Conservation (phyloP, 495 filamentous ascomycete genomes). For the Annulohypoxylon maeteangense region DNA sequence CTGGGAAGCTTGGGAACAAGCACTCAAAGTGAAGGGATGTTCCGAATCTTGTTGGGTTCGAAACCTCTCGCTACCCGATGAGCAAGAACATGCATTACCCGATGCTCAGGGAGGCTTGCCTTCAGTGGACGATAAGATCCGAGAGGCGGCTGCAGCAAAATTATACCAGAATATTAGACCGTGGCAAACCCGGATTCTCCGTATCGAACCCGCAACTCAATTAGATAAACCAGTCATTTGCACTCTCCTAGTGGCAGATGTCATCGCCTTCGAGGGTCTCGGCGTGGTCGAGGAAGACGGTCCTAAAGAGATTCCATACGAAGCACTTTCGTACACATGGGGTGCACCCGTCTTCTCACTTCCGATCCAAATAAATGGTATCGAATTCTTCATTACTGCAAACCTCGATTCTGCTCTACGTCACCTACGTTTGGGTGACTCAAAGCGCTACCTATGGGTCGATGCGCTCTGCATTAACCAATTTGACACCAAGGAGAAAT, state of each 20-base stretch:
- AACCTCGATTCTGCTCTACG: constrained; percentile 32
- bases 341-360: constrained; percentile 26
- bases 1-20: constrained; percentile 22
- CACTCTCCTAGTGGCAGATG: constrained; percentile 23
- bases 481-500: constrained; percentile 39
- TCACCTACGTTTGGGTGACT: constrained; percentile 12
- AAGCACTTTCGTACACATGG: constrained; percentile 38
- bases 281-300: constrained; percentile 26
- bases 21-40: constrained; percentile 16
- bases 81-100: background rate
- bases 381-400: constrained; percentile 27
- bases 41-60: constrained; percentile 23
- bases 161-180: constrained; percentile 17
- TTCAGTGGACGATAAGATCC: constrained; percentile 20
- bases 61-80: background rate
- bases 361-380: constrained; percentile 13
- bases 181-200: constrained; percentile 29
- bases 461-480: constrained; percentile 48
- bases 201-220: constrained; percentile 14
- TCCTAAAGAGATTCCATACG: constrained; percentile 24
- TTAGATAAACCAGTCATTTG: constrained; percentile 11
- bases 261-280: constrained; percentile 34
- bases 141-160: constrained; percentile 4
- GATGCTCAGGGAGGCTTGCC: background rate
- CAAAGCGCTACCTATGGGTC: constrained; percentile 41